Conservation (phyloP, 129 eudicot genomes). For the Lonicera japonica region DNA sequence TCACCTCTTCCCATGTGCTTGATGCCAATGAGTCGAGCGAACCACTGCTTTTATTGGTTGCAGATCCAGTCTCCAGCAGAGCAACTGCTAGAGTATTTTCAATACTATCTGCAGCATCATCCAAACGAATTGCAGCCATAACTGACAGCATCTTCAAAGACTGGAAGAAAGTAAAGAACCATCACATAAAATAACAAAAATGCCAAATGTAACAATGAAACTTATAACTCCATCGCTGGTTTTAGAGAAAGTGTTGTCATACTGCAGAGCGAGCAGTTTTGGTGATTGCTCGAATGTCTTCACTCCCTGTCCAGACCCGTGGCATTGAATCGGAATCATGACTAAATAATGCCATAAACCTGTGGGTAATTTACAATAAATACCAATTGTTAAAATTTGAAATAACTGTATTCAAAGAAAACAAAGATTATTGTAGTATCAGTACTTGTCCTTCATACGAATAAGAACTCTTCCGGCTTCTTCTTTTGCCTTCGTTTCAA, state of each 20-base stretch:
- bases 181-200: conserved; percentile 1
- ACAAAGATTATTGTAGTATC: not conserved
- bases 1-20: conserved; percentile 68
- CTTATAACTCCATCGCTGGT: not conserved
- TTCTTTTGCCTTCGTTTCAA: conserved; percentile 82
- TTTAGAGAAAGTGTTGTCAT: conserved; percentile 18
- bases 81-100: conserved; percentile 72
- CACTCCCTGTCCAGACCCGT: conserved; percentile 97
- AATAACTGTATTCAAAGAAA: not conserved
- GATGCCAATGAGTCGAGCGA: conserved; percentile 80
- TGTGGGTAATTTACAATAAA: conserved; percentile 15
- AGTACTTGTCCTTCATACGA: conserved; percentile 91
- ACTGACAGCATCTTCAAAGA: conserved; percentile 76
- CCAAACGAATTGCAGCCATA: conserved; percentile 84
- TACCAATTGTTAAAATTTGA: not conserved
- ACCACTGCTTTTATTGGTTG: conserved; percentile 34
- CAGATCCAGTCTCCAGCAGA: conserved; percentile 46
- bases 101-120: conserved; percentile 56
- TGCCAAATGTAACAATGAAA: not conserved
- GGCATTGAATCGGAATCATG: conserved; percentile 96
- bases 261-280: conserved; percentile 92
- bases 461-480: conserved; percentile 88
- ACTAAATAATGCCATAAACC: conserved; percentile 84
- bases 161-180: conserved; percentile 24
- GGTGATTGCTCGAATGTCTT: conserved; percentile 90